These are phyloP conservation scores for Pythium sukuiense DNA, from an alignment of 352 stramenopile species.

Conservation along the genomic window DNA sequence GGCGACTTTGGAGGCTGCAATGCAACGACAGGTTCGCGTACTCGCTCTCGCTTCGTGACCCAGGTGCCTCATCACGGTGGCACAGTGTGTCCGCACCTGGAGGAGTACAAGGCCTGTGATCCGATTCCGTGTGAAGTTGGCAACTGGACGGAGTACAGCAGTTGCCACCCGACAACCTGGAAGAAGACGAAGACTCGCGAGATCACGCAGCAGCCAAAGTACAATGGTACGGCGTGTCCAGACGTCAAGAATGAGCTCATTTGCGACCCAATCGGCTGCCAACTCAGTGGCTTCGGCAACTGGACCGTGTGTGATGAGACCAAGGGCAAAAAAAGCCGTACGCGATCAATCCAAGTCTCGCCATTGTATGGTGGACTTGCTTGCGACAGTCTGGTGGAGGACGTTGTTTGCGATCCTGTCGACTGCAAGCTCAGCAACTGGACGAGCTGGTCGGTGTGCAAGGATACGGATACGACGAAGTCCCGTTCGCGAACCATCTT, in stretches of 20 bases:
- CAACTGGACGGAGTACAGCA: conserved; percentile 48
- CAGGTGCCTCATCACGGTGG: conserved; percentile 34
- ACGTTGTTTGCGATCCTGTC: conserved; percentile 21
- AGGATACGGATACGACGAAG: conserved; percentile 40
- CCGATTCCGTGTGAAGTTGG: conserved; percentile 36
- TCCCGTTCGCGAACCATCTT: conserved; percentile 41
- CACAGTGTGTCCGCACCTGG: conserved; percentile 31
- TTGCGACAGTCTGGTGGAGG: conserved; percentile 9
- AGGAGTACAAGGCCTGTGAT: conserved; percentile 41
- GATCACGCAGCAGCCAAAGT: conserved; percentile 35
- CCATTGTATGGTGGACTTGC: conserved; percentile 16
- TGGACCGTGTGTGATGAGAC: conserved; percentile 32
- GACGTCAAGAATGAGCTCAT: conserved; percentile 45
- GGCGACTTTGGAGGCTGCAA: conserved; percentile 49
- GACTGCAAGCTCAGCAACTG: conserved; percentile 20
- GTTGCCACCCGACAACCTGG: conserved; percentile 45
- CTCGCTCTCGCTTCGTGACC: conserved; percentile 32
- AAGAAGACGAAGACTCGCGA: conserved; percentile 49
- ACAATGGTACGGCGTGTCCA: conserved; percentile 42
- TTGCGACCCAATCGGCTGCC: conserved; percentile 54
- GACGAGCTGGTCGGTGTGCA: conserved; percentile 21
- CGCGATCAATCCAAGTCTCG: conserved; percentile 1
- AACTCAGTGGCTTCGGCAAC: conserved; percentile 24
- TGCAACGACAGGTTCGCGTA: conserved; percentile 37
- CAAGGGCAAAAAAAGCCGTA: conserved; percentile 16